A percentile compares a stretch with the other conserved stretches of the same genome.
Conservation (phyloP, 177 flowering plant species). For the Vitis hybrid region DNA sequence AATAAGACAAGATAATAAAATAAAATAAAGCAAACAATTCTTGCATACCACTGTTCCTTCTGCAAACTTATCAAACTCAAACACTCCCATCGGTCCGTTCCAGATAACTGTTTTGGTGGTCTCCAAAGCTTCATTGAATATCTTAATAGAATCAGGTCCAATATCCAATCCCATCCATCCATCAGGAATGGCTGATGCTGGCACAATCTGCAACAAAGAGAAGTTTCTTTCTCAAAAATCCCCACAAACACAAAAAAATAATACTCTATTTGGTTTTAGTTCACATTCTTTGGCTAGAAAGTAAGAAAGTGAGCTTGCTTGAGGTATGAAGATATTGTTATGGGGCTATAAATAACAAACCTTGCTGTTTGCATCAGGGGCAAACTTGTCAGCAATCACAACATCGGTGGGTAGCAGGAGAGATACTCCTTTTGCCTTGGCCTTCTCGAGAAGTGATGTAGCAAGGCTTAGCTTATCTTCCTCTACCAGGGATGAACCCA, state of each 20-base stretch:
- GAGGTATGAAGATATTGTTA: not conserved
- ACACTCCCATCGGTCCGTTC: slow-evolving; percentile 97
- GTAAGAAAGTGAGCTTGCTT: too few relatives aligned
- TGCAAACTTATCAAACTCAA: slow-evolving; percentile 86
- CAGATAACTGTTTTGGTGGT: slow-evolving; percentile 78
- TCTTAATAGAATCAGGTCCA: slow-evolving; percentile 79
- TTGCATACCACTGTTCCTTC: slow-evolving; percentile 76
- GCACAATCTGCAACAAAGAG: slow-evolving; percentile 49
- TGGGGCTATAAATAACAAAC: slow-evolving; percentile 32
- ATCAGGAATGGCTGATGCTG: slow-evolving; percentile 73
- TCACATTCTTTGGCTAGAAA: not conserved
- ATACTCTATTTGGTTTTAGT: not conserved
- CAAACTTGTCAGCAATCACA: slow-evolving; percentile 83
- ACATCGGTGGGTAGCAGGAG: slow-evolving; percentile 81
- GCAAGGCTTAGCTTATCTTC: slow-evolving; percentile 88
- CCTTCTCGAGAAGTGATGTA: slow-evolving; percentile 69
- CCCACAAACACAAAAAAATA: too few relatives aligned
- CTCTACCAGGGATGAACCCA: slow-evolving; percentile 85
- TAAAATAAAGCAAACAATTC: slow-evolving; percentile 1
- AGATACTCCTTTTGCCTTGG: slow-evolving; percentile 80
- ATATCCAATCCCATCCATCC: slow-evolving; percentile 97
- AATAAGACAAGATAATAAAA: not conserved
- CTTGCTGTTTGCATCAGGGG: slow-evolving; percentile 91
- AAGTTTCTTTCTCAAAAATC: not conserved
- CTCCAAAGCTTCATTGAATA: slow-evolving; percentile 68